A percentile compares a stretch with the other conserved stretches of the same genome.
Evolutionary conservation across 192 early-diverging fungal species (phyloP).

Genomic region (Geranomyces variabilis): DNA sequence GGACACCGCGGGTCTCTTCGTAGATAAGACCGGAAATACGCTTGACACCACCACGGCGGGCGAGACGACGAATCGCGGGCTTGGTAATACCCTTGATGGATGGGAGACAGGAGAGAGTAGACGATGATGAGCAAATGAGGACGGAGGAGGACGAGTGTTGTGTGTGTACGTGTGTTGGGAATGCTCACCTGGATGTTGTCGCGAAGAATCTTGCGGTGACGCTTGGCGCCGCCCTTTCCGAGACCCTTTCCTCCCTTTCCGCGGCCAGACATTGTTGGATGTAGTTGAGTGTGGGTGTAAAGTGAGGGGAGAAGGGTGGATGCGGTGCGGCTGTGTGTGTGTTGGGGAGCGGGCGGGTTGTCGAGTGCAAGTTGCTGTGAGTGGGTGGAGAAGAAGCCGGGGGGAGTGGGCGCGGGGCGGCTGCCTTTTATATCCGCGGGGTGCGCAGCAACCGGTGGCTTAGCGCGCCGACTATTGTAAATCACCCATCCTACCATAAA

Average conservation of each 20-base stretch:
- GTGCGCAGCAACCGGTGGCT: neutral
- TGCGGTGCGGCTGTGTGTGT: neutral
- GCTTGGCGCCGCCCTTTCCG: conserved; percentile 99
- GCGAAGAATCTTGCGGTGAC: conserved; percentile 99
- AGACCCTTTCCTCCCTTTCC: conserved; percentile 99
- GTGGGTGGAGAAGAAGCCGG: neutral
- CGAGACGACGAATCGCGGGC: conserved; percentile 98
- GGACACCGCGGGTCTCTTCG: conserved; percentile 97
- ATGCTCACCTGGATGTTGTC: conserved; percentile 85
- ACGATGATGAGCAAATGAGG: neutral
- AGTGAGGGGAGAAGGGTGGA: no score
- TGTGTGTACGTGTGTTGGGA: conserved; percentile 36
- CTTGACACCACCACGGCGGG: conserved; percentile 99
- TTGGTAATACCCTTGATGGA: conserved; percentile 81
- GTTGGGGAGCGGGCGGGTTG: neutral
- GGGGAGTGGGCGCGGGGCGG: neutral
- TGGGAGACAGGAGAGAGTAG: neutral
- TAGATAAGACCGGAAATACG: conserved; percentile 99
- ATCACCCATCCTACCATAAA: no score
- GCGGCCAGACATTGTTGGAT: conserved; percentile 84
- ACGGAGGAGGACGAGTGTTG: conserved; percentile 7
- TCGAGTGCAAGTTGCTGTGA: conserved; percentile 1
- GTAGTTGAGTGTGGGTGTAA: conserved; percentile 11
- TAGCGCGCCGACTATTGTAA: no score
- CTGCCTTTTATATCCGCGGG: conserved; percentile 16